Evolutionary conservation across 495 filamentous ascomycete species (phyloP).

Genomic region (Penicillium cosmopolitanum): DNA sequence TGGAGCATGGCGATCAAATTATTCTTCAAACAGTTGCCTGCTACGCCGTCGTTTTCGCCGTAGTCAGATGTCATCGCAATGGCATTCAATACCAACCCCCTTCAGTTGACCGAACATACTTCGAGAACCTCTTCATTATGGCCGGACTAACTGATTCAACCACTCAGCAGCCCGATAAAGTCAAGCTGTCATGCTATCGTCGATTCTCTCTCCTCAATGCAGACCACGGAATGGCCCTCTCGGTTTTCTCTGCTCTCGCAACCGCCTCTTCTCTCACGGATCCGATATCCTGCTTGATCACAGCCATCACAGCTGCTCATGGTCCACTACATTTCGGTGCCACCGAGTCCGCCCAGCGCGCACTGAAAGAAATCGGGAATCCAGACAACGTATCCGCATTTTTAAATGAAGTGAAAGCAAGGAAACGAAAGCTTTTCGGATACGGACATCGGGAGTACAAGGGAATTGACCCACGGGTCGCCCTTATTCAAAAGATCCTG

Average conservation of each 20-base stretch:
- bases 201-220: constrained; percentile 39
- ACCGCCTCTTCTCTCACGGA: constrained; percentile 41
- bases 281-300: constrained; percentile 47
- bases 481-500: constrained; percentile 51
- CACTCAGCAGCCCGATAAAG: constrained; percentile 22
- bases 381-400: constrained; percentile 50
- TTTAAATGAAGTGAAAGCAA: constrained; percentile 54
- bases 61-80: constrained; percentile 33
- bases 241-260: constrained; percentile 37
- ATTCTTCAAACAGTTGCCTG: constrained; percentile 33
- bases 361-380: constrained; percentile 48
- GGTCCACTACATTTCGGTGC: constrained; percentile 63
- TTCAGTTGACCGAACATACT: constrained; percentile 28
- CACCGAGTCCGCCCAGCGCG: constrained; percentile 58
- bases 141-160: constrained; percentile 25
- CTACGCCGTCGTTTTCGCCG: constrained; percentile 38
- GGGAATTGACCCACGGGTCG: constrained; percentile 54
- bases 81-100: constrained; percentile 27
- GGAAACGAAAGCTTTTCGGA: constrained; percentile 58
- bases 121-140: constrained; percentile 43
- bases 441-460: constrained; percentile 64
- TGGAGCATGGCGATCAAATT: constrained; percentile 23
- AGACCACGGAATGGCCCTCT: constrained; percentile 41
- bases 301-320: constrained; percentile 52
- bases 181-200: constrained; percentile 35